A percentile compares a stretch with the other conserved stretches of the same genome.
Evolutionary conservation across 2,329 filamentous ascomycete species (phyloP).

Genomic region (Nemania serpens): DNA sequence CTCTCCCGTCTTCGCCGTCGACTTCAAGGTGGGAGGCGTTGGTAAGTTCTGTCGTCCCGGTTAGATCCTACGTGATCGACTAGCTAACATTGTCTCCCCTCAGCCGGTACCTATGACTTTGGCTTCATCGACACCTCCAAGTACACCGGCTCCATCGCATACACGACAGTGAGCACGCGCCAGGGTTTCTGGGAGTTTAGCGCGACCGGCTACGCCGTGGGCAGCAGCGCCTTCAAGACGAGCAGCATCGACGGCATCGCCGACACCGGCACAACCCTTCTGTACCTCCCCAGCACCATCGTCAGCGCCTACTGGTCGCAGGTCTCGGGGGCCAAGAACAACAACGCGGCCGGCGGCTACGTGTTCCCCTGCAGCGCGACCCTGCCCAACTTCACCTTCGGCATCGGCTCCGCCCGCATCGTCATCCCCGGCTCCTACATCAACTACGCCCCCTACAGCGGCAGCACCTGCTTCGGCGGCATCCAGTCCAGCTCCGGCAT

Average conservation of each 20-base stretch:
- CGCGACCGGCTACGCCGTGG: slow-evolving; percentile 38
- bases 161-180: slow-evolving; percentile 36
- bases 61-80: neutral
- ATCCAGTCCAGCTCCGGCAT: slow-evolving; percentile 55
- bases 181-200: slow-evolving; percentile 44
- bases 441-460: slow-evolving; percentile 52
- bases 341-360: slow-evolving; percentile 50
- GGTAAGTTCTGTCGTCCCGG: slow-evolving; percentile 19
- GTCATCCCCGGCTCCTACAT: slow-evolving; percentile 56
- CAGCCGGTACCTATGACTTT: slow-evolving; percentile 44
- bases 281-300: slow-evolving; percentile 49
- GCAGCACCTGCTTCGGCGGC: slow-evolving; percentile 64
- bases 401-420: slow-evolving; percentile 52
- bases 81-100: neutral
- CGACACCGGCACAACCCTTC: slow-evolving; percentile 64
- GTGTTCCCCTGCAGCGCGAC: slow-evolving; percentile 55
- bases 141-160: slow-evolving; percentile 38
- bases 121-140: slow-evolving; percentile 40
- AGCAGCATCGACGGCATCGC: slow-evolving; percentile 51
- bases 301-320: slow-evolving; percentile 56
- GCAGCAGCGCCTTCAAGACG: slow-evolving; percentile 29
- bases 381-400: slow-evolving; percentile 57
- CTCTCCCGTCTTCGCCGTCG: slow-evolving; percentile 35
- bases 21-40: slow-evolving; percentile 33
- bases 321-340: slow-evolving; percentile 50